Evolutionary conservation across 2,329 filamentous ascomycete genomes (phyloP).

Genomic region (Fusarium concolor): DNA sequence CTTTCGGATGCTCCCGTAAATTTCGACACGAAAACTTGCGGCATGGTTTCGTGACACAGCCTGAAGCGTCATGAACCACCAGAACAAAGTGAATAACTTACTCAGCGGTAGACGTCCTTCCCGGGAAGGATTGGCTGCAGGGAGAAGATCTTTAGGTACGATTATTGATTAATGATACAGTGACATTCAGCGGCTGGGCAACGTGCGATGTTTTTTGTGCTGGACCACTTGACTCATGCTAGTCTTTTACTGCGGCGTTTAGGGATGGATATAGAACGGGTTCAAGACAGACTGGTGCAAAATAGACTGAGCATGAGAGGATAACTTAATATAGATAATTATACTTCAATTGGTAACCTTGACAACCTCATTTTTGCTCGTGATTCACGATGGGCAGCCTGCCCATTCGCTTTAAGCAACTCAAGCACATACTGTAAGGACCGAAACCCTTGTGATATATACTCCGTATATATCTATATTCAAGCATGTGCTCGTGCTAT

Average conservation of each 20-base stretch:
- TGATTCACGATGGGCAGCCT: not conserved
- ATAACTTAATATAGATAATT: conserved; percentile 16
- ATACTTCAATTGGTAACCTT: no score
- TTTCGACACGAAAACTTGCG: not conserved
- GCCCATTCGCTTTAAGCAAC: not conserved
- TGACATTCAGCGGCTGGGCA: conserved; percentile 9
- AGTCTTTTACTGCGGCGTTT: conserved; percentile 22
- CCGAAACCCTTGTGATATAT: no score
- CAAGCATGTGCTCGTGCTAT: no score
- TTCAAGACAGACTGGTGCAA: conserved; percentile 1
- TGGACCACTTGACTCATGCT: conserved; percentile 26
- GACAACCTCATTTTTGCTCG: not conserved
- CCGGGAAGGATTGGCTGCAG: not conserved
- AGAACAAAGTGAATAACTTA: not conserved
- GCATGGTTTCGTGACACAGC: conserved; percentile 15
- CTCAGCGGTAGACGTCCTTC: not conserved
- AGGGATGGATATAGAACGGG: conserved; percentile 8
- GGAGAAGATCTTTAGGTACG: conserved; percentile 1
- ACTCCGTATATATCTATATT: no score
- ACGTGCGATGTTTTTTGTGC: conserved; percentile 2
- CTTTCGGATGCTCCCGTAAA: not conserved
- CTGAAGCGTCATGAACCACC: not conserved
- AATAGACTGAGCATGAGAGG: conserved; percentile 3
- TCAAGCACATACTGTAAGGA: no score
- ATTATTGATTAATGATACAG: conserved; percentile 29